A percentile compares a stretch with the other conserved stretches of the same genome.
These are phyloP conservation scores for Begonia loranthoides DNA, from an alignment of 306 rosid species.

Conservation along the genomic window DNA sequence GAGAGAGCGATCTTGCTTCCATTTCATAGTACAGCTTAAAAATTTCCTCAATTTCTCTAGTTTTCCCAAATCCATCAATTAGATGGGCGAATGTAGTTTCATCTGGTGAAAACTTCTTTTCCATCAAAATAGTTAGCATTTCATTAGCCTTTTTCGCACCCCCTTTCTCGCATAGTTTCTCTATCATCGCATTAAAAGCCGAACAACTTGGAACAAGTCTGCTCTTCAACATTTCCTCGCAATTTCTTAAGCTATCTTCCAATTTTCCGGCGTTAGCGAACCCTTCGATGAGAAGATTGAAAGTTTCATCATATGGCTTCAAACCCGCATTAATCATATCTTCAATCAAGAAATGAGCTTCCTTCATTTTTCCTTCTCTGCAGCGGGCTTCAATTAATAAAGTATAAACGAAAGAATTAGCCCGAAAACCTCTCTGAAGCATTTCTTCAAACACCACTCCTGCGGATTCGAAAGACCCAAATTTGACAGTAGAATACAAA, in stretches of 20 bases:
- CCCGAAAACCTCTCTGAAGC: slow-evolving; percentile 49
- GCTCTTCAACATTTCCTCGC: slow-evolving; percentile 38
- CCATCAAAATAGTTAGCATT: slow-evolving; percentile 42
- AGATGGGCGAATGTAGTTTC: slow-evolving; percentile 35
- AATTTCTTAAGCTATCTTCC: slow-evolving; percentile 31
- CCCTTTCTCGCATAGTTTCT: slow-evolving; percentile 40
- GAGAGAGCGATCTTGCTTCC: slow-evolving; percentile 40
- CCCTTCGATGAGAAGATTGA: slow-evolving; percentile 45
- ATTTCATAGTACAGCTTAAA: slow-evolving; percentile 69
- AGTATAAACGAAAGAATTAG: slow-evolving; percentile 48
- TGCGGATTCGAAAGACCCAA: slow-evolving; percentile 30
- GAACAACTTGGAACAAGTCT: slow-evolving; percentile 52
- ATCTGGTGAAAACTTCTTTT: slow-evolving; percentile 49
- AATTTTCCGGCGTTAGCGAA: slow-evolving; percentile 26
- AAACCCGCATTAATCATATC: slow-evolving; percentile 51
- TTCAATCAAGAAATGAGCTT: slow-evolving; percentile 31
- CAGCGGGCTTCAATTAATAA: slow-evolving; percentile 52
- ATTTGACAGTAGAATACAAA: slow-evolving; percentile 34
- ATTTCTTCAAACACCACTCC: slow-evolving; percentile 39
- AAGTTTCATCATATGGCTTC: slow-evolving; percentile 43
- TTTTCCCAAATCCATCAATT: slow-evolving; percentile 40
- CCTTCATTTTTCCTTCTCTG: slow-evolving; percentile 37
- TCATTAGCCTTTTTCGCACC: slow-evolving; percentile 32
- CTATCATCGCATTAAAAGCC: slow-evolving; percentile 43
- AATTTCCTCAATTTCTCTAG: slow-evolving; percentile 27